Evolutionary conservation across 2,329 filamentous ascomycete species (phyloP).

Genomic region (Lojkania enalia): DNA sequence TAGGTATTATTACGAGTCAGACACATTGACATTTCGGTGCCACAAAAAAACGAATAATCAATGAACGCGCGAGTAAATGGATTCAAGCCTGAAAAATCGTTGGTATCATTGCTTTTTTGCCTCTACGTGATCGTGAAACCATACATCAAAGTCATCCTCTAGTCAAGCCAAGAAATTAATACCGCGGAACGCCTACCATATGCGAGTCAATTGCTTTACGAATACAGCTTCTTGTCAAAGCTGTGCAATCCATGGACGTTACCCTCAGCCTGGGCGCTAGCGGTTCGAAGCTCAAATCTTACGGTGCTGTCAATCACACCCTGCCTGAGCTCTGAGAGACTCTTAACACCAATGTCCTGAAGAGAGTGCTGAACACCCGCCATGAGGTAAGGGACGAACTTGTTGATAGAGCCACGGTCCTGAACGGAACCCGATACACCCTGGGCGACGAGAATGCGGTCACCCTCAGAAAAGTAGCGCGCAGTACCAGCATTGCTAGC

Average conservation of each 20-base stretch:
- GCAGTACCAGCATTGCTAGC: slow-evolving; percentile 91
- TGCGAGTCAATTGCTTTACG: slow-evolving; percentile 62
- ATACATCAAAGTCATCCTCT: slow-evolving; percentile 31
- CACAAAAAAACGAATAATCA: too few species aligned
- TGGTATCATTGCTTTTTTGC: slow-evolving; percentile 42
- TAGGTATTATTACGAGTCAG: too few species aligned
- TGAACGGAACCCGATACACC: slow-evolving; percentile 88
- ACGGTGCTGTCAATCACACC: slow-evolving; percentile 74
- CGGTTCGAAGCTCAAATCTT: slow-evolving; percentile 91
- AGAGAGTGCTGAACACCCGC: slow-evolving; percentile 96
- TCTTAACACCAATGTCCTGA: slow-evolving; percentile 90
- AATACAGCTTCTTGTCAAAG: slow-evolving; percentile 99
- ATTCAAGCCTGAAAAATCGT: background rate
- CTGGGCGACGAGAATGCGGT: slow-evolving; percentile 92
- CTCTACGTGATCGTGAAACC: slow-evolving; percentile 24
- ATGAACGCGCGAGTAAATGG: too few species aligned
- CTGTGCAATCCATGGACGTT: slow-evolving; percentile 96
- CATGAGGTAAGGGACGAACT: slow-evolving; percentile 94
- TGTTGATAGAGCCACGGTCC: slow-evolving; percentile 82
- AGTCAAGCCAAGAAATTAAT: too few species aligned
- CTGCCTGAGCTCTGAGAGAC: slow-evolving; percentile 74
- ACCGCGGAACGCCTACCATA: slow-evolving; percentile 35
- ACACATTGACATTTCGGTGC: too few species aligned
- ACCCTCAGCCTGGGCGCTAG: slow-evolving; percentile 93
- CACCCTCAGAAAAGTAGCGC: slow-evolving; percentile 96